Base-by-base conservation (phyloP, 2,329 filamentous ascomycete genomes). In the Trichoderma afroharzianum region DNA sequence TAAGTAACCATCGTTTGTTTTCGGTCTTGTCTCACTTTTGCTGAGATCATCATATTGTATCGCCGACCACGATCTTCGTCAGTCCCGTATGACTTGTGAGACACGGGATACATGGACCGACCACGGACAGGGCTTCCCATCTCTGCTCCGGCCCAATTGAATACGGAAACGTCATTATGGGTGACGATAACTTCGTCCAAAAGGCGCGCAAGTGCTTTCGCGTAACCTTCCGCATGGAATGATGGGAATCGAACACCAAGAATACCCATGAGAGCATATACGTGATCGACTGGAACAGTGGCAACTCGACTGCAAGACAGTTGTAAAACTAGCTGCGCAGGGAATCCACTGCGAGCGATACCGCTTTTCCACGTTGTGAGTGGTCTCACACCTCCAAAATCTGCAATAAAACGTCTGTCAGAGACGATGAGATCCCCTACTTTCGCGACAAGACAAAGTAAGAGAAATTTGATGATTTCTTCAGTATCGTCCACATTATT, bases 191-290 rank as follows among this genome's bases (percentile, higher is more conserved):
- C 58, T 36, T 72, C 39, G 43, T 72, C 71, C 21, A 72, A 24
- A 21, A 72, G 71, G 15, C 66, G 58, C 6, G 57, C 50, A 7
- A 72, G 66, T 6, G 71, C 71, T 36, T 50, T 70, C 18, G 59
- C 12, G 12, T 63, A 72, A 2, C 71, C 66, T 59, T 72, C 71
- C 2, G 66, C 71, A 33, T 43, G 53, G 43, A 70, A 70, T 15
- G 66, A 62, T 9, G 58, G 64, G 14, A 70, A 72, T 12, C 66
- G 71, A 18, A 72, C 71, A 9, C 59, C 59, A 4, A 72, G 28
- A 47, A 70, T 57, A 30, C 71, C 71, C 66, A 72, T 72, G 15
- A 72, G 66, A 6, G 58, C 24, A 36, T 72, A 72, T 9, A 64
- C 59, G 2, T 63, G 66, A 14, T 70, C 58, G 8, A 58, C 36